Percentiles rank a stretch among this genome's conserved stretches.
Conservation (phyloP, 176 grass and related monocot species). For the Zoysia pacifica region DNA sequence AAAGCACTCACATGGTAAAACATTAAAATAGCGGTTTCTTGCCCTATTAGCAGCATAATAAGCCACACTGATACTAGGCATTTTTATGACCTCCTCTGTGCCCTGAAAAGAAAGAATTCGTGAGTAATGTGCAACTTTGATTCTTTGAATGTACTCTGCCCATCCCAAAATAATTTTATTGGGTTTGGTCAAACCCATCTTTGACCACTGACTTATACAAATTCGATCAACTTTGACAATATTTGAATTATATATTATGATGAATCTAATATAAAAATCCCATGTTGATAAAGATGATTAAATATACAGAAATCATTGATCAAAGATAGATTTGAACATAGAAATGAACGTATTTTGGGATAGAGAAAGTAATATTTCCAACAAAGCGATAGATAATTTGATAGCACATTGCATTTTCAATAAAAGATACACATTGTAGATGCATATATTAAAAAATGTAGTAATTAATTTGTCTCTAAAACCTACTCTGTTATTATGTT, state of each 20-base stretch:
- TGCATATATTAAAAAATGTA: not conserved
- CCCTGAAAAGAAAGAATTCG: slow-evolving; percentile 32
- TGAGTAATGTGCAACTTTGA: slow-evolving; percentile 22
- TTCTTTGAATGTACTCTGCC: no score
- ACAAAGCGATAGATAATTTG: not conserved
- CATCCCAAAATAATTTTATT: no score
- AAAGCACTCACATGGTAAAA: slow-evolving; percentile 76
- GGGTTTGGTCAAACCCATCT: no score
- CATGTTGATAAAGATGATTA: no score
- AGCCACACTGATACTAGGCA: slow-evolving; percentile 46
- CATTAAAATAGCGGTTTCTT: slow-evolving; percentile 84
- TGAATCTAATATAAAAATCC: no score
- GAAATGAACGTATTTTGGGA: no score
- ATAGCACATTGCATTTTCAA: not conserved
- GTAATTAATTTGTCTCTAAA: not conserved
- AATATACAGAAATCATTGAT: no score
- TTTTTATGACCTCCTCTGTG: slow-evolving; percentile 17
- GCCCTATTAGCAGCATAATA: slow-evolving; percentile 54
- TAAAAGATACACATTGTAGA: not conserved
- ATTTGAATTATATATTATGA: no score
- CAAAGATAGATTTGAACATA: no score
- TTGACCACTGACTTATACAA: no score
- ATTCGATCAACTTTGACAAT: no score
- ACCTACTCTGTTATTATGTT: not conserved
- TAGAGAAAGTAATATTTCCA: not conserved